A percentile compares a stretch with the other conserved stretches of the same genome.
Evolutionary conservation across 306 rosid genomes (phyloP).

Genomic region (Prinsepia uniflora): DNA sequence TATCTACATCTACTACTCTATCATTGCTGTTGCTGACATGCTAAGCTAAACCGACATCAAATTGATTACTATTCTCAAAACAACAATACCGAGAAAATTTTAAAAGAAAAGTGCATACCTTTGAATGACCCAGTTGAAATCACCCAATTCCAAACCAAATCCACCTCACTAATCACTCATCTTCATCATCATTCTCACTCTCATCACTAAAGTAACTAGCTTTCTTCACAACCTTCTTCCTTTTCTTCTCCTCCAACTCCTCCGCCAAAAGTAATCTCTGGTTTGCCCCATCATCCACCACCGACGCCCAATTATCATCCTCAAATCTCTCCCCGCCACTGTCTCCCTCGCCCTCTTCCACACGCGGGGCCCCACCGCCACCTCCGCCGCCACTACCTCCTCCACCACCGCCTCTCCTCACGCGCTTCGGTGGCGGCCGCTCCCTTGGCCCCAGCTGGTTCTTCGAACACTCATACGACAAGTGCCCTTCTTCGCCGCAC

Average conservation of each 20-base stretch:
- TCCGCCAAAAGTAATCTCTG: slow-evolving; percentile 35
- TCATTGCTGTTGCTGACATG: too few species aligned
- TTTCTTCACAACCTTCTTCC: slow-evolving; percentile 36
- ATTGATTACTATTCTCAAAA: not conserved
- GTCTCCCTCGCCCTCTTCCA: slow-evolving; percentile 31
- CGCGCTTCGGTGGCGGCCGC: slow-evolving; percentile 46
- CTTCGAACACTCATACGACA: slow-evolving; percentile 76
- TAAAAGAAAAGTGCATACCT: slow-evolving; percentile 8
- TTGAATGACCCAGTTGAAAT: slow-evolving; percentile 4
- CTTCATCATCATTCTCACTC: slow-evolving; percentile 66
- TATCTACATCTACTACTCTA: not conserved
- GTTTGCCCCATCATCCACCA: slow-evolving; percentile 58
- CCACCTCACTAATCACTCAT: not conserved
- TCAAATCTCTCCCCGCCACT: slow-evolving; percentile 51
- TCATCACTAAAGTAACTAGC: slow-evolving; percentile 78
- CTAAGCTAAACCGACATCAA: not conserved
- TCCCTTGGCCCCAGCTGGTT: slow-evolving; percentile 75
- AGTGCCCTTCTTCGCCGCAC: slow-evolving; percentile 72
- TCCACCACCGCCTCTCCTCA: slow-evolving; percentile 14
- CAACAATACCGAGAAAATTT: not conserved
- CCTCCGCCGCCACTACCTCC: not conserved
- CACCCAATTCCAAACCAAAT: slow-evolving; percentile 3
- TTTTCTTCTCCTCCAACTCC: slow-evolving; percentile 42
- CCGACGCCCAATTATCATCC: slow-evolving; percentile 84
- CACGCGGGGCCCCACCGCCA: slow-evolving; percentile 16